These are phyloP conservation scores for Alternaria sp. DNA, from an alignment of 2,329 filamentous ascomycete genomes.

Conservation along the genomic window DNA sequence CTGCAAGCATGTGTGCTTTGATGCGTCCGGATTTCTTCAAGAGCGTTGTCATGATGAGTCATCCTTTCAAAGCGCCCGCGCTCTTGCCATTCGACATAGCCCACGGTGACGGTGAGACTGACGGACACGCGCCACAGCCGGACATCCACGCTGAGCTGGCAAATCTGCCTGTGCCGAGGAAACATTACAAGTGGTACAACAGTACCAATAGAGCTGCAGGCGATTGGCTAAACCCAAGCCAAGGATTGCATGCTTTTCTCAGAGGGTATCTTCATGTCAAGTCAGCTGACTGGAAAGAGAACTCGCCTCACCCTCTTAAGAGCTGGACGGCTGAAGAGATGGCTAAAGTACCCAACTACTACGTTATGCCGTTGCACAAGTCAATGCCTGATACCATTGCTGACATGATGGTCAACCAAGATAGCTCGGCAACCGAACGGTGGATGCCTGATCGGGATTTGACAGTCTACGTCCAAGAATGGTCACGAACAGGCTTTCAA, in stretches of 20 bases:
- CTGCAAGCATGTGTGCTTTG: slow-evolving; percentile 66
- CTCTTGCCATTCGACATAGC: slow-evolving; percentile 59
- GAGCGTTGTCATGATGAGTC: slow-evolving; percentile 69
- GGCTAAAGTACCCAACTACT: slow-evolving; percentile 70
- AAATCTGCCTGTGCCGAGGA: slow-evolving; percentile 63
- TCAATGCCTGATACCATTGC: slow-evolving; percentile 68
- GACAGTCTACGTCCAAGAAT: slow-evolving; percentile 68
- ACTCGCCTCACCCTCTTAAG: slow-evolving; percentile 62
- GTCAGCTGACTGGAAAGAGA: slow-evolving; percentile 66
- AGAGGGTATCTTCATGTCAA: slow-evolving; percentile 75
- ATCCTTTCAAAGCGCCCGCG: slow-evolving; percentile 67
- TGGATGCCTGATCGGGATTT: slow-evolving; percentile 70
- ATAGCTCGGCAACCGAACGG: slow-evolving; percentile 53
- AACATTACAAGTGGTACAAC: slow-evolving; percentile 76
- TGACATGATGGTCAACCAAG: slow-evolving; percentile 63
- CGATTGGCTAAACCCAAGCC: slow-evolving; percentile 59
- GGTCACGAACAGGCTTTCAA: slow-evolving; percentile 69
- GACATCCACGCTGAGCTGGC: slow-evolving; percentile 67
- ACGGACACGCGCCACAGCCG: slow-evolving; percentile 25
- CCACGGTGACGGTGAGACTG: slow-evolving; percentile 38
- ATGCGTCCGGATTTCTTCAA: slow-evolving; percentile 71
- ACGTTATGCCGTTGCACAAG: slow-evolving; percentile 67
- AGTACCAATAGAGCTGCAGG: slow-evolving; percentile 57
- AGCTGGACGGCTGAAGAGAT: slow-evolving; percentile 67
- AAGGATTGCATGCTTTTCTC: slow-evolving; percentile 67